These are phyloP conservation scores for Tuber aestivum DNA, from an alignment of 495 filamentous ascomycete genomes.

Conservation along the genomic window DNA sequence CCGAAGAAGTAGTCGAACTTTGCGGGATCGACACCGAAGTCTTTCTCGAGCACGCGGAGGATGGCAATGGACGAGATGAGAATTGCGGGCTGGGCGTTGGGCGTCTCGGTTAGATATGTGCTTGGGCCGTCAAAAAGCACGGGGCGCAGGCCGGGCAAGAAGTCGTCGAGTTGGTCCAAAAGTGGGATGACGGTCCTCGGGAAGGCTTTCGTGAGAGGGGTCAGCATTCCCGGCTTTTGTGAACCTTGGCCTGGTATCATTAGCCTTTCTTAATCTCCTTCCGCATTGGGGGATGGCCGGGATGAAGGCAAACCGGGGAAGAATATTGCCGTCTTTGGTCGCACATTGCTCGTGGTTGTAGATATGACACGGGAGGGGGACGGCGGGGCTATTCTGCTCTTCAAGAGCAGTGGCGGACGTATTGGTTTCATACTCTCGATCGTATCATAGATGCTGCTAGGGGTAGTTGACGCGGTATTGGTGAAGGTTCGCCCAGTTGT, in stretches of 20 bases:
- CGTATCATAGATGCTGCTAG: background rate
- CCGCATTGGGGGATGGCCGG: background rate
- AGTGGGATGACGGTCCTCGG: conserved; percentile 64
- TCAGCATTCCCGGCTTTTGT: conserved; percentile 86
- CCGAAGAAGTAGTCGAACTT: conserved; percentile 79
- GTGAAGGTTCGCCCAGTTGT: background rate
- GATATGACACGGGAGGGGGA: conserved; percentile 7
- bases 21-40: conserved; percentile 53
- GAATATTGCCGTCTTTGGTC: conserved; percentile 70
- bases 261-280: conserved; percentile 7
- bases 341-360: conserved; percentile 8
- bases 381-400: conserved; percentile 1
- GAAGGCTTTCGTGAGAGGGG: conserved; percentile 76
- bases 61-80: conserved; percentile 91
- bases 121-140: conserved; percentile 76
- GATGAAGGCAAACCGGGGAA: conserved; percentile 60
- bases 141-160: conserved; percentile 56
- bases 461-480: background rate
- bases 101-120: conserved; percentile 66
- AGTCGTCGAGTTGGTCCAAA: conserved; percentile 75
- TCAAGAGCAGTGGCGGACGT: background rate
- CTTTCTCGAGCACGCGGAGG: conserved; percentile 76
- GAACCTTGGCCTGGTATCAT: conserved; percentile 73
- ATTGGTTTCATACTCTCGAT: background rate
- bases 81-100: conserved; percentile 89